Conservation (phyloP, 192 early-diverging fungal species). For the Spinellus fusiger region DNA sequence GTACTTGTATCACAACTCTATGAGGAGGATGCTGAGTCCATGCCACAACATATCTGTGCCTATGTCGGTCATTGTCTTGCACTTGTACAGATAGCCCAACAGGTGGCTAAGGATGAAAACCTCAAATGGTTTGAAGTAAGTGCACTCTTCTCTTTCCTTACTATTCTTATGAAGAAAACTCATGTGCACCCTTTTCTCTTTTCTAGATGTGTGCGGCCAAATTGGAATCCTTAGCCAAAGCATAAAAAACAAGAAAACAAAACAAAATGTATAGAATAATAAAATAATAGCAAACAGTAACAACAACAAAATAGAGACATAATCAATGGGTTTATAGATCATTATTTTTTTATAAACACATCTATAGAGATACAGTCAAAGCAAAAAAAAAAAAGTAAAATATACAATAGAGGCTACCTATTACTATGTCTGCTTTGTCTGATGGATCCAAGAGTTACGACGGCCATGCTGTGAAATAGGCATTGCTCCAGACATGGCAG, state of each 20-base stretch:
- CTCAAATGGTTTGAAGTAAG: conserved; percentile 20
- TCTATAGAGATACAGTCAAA: too few relatives aligned
- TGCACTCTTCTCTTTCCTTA: not conserved
- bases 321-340: too few relatives aligned
- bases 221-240: not conserved
- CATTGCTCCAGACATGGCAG: not conserved
- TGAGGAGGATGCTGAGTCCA: conserved; percentile 17
- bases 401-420: too few relatives aligned
- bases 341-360: too few relatives aligned
- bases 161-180: too few relatives aligned
- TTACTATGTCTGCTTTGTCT: too few relatives aligned
- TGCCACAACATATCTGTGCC: conserved; percentile 7
- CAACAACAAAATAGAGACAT: too few relatives aligned
- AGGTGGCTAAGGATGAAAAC: conserved; percentile 13
- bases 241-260: not conserved
- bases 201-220: not conserved
- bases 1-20: conserved; percentile 19
- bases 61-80: conserved; percentile 5
- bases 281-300: not conserved
- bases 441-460: not conserved
- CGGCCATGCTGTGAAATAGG: not conserved
- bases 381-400: too few relatives aligned
- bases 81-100: conserved; percentile 8
- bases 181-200: not conserved
- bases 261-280: not conserved